These are phyloP conservation scores for Sporothrix curviconia DNA, from an alignment of 2,329 filamentous ascomycete genomes.

Conservation along the genomic window DNA sequence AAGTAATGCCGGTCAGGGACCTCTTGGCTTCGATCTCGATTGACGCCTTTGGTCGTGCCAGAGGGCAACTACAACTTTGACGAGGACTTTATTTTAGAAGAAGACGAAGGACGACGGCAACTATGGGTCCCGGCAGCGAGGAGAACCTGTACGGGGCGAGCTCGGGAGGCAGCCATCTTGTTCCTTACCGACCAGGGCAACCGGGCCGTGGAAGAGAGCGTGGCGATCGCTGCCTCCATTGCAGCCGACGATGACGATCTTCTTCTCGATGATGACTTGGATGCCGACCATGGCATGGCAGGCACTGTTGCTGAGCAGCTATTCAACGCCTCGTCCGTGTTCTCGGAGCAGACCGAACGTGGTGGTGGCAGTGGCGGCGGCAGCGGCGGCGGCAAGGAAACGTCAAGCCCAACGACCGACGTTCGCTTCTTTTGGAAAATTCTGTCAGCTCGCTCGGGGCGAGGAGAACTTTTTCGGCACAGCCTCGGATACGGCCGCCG, in stretches of 20 bases:
- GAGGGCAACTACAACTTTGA: slow-evolving; percentile 58
- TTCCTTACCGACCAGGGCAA: neutral
- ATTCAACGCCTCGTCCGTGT: slow-evolving; percentile 39
- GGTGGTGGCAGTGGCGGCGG: neutral
- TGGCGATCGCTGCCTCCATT: slow-evolving; percentile 17
- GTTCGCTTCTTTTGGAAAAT: slow-evolving; percentile 20
- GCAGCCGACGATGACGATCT: slow-evolving; percentile 13
- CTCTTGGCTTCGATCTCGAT: slow-evolving; percentile 86
- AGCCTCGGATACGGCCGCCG: slow-evolving; percentile 50
- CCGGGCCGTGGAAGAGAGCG: slow-evolving; percentile 12
- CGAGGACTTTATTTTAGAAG: slow-evolving; percentile 53
- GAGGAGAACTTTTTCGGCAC: slow-evolving; percentile 65
- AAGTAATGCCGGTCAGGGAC: slow-evolving; percentile 78
- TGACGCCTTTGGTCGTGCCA: slow-evolving; percentile 65
- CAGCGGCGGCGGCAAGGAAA: neutral
- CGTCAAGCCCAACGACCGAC: neutral
- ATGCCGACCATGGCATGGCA: slow-evolving; percentile 21
- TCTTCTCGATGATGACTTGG: slow-evolving; percentile 12
- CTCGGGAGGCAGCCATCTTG: slow-evolving; percentile 4
- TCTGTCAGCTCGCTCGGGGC: slow-evolving; percentile 23
- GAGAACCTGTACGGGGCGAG: slow-evolving; percentile 21
- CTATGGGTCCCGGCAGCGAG: slow-evolving; percentile 22
- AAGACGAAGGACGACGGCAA: slow-evolving; percentile 40
- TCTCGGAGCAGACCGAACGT: slow-evolving; percentile 35
- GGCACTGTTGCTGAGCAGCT: slow-evolving; percentile 37